Conservation (phyloP, 2,329 filamentous ascomycete genomes). For the Sporothrix humicola region DNA sequence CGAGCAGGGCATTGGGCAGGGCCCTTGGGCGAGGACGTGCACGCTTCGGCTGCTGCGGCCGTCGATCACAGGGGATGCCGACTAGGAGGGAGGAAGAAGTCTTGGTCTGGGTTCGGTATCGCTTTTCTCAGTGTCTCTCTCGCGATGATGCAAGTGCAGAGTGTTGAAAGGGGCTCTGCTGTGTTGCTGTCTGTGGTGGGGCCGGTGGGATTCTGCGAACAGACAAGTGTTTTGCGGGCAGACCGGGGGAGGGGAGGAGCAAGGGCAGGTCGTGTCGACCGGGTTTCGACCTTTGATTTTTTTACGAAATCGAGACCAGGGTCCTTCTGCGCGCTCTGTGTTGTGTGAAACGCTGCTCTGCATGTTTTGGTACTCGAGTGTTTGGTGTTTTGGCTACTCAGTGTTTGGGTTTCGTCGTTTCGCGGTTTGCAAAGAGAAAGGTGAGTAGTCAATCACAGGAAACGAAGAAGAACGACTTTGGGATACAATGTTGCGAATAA, state of each 20-base stretch:
- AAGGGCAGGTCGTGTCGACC: not conserved
- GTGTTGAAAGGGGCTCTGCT: not conserved
- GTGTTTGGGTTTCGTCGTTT: not conserved
- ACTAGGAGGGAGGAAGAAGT: not conserved
- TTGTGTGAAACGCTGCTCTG: constrained; percentile 19
- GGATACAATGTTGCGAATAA: not conserved
- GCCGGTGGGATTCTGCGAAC: constrained; percentile 12
- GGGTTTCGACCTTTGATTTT: not conserved
- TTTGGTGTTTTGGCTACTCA: not conserved
- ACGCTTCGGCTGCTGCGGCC: not conserved
- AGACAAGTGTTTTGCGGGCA: constrained; percentile 14
- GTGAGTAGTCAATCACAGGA: not conserved
- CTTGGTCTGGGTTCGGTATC: constrained; percentile 6
- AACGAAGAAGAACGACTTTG: not conserved
- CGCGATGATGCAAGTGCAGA: not conserved
- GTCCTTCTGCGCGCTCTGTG: not conserved
- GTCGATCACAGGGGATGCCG: not conserved
- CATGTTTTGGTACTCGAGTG: not conserved
- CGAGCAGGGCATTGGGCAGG: not conserved
- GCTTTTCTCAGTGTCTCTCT: not conserved
- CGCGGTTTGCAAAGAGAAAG: not conserved
- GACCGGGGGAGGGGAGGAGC: too few species aligned
- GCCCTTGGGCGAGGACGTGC: not conserved
- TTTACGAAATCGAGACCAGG: not conserved
- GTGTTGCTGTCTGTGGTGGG: not conserved